Evolutionary conservation across 805 yeast genomes (phyloP), one percentile per base, ranked within the genome.

Genomic region (Pichia nanzhaoensis): DNA sequence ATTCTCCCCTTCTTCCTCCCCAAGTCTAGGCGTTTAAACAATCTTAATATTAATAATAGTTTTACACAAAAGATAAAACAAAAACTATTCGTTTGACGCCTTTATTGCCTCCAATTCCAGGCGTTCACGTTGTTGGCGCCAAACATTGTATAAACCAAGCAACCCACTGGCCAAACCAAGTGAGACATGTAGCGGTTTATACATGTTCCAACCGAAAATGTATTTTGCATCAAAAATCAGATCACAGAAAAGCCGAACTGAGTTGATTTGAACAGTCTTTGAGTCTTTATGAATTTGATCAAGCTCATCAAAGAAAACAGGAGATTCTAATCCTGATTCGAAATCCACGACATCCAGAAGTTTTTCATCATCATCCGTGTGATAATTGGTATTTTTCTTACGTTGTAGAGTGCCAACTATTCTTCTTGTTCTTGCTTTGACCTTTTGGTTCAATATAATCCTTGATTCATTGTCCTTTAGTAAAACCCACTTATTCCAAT

Each of bases 371-470:
- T 24, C 28, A 24, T 20, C 16, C 5, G 9, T 30, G 16, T 7
- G 16, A 6, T 52, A 41, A 12, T n/a, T 19, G 21, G 22, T 18
- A 17, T 20, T 6, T 24, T 31, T 32, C 13, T 48, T 42, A 22
- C 45, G 16, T 33, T 43, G 42, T 34, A 50, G 37, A 28, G 39
- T 41, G 10, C 44, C 40, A 17, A 60, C 53, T 10, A 61, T 51
- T 46, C 54, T 45, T 34, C 52, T 69, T 1, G 84, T 82, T 45
- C 73, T 69, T 51, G 68, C 70, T 55, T 75, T 80, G 7, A 84
- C 86, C 56, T 80, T 79, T 37, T 75, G 71, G 57, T 75, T 82
- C 37, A 82, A 74, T 50, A 67, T 70, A 28, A 79, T 51, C 43
- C 77, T 79, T 51, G 71, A 63, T 53, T 79, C 83, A 51, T 70